Evolutionary conservation across 2,329 filamentous ascomycete genomes (phyloP), one percentile per base, ranked within the genome.

Genomic region (Truncatella angustata): DNA sequence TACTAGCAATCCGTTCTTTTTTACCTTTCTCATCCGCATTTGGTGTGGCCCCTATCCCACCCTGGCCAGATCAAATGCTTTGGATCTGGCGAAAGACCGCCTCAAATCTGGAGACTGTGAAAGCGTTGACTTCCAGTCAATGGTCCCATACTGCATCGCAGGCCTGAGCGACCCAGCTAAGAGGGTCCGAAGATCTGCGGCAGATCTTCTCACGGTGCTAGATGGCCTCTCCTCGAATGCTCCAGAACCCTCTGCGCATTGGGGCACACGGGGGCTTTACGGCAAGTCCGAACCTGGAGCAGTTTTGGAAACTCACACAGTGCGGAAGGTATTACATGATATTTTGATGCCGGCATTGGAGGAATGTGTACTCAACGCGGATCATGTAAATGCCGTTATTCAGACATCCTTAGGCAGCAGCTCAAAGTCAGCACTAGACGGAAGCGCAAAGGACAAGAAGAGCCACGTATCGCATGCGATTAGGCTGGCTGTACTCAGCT

Each of bases 331-430:
- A 18, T 64, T 94, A 1, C 78, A 82, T 18, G 76, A 82, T 18
- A 77, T 88, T 34, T 70, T 97, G n/a, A 68, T 90, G 18, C 90
- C 90, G 0, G 82, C 80, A 2, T 72, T 96, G 9, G 92, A 97
- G 69, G 94, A 97, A 69, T 95, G 87, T 62, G 79, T 93, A 3
- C 81, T 97, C 58, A 91, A 97, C 64, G 74, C 83, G 4, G 81
- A 80, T 24, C 86, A 94, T 55, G 77, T 96, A 40, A 73, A 79
- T 23, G 81, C 81, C 18, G 79, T 86, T 2, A 67, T 96, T 4
- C 77, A 81, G 54, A 77, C 75, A 28, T 71, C 78, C 0, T 66
- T 94, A 10, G 83, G 86, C 58, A 81, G 81, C 49, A 81, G 82
- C 49, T 59, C 67, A 34, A 57, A 58, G 43, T 56, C 52, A 58